Percentiles rank a stretch among this genome's conserved stretches.
phyloP scores from a whole-genome alignment of 768 basidiomycete genomes.

The Collybia sordida region DNA sequence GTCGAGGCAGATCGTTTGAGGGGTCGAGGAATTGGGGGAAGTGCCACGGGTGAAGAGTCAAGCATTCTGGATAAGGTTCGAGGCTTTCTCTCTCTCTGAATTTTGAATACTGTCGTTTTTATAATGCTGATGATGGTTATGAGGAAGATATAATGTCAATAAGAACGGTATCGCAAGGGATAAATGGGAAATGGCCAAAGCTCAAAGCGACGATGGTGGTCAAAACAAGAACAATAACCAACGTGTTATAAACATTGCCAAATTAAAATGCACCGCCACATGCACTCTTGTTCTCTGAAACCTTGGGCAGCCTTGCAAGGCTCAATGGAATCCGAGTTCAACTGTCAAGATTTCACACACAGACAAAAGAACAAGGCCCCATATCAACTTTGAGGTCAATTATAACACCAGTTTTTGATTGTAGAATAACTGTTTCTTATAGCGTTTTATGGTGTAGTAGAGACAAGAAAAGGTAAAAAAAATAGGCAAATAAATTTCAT shows the following conservation, averaged over 20 bases:
- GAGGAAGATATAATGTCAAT: background rate
- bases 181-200: background rate
- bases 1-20: constrained; percentile 66
- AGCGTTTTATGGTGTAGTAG: too few species aligned
- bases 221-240: constrained; percentile 3
- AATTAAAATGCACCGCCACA: background rate
- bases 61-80: constrained; percentile 19
- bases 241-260: background rate
- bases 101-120: background rate
- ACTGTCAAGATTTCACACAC: too few species aligned
- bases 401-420: too few species aligned
- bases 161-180: background rate
- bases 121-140: background rate
- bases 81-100: background rate
- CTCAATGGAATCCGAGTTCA: too few species aligned
- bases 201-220: background rate
- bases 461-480: too few species aligned
- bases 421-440: too few species aligned
- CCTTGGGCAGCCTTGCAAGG: too few species aligned
- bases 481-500: too few species aligned
- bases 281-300: too few species aligned
- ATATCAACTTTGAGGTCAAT: too few species aligned
- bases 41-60: constrained; percentile 30
- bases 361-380: too few species aligned
- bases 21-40: constrained; percentile 33